phyloP scores from a whole-genome alignment of 2,329 filamentous ascomycete genomes.

The Aspergillus sp. region DNA sequence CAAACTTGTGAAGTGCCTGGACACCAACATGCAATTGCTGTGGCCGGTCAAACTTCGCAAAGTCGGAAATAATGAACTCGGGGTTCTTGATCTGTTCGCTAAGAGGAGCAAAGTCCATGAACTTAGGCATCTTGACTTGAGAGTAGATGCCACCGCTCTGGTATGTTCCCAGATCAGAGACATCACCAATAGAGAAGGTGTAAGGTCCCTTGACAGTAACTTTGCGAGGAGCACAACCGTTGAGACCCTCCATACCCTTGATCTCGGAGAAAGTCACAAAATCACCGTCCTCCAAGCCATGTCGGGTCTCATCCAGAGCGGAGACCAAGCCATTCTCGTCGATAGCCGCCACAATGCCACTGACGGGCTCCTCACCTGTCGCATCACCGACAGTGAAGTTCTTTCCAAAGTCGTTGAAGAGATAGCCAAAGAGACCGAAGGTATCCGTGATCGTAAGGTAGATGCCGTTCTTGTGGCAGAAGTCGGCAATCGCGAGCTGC shows the following conservation, averaged over 20 bases:
- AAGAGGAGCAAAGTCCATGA: constrained; percentile 83
- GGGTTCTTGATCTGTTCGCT: constrained; percentile 78
- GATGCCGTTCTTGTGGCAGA: constrained; percentile 91
- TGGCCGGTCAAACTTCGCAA: constrained; percentile 95
- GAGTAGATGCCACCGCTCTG: constrained; percentile 84
- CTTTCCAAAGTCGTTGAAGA: constrained; percentile 97
- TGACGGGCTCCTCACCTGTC: constrained; percentile 84
- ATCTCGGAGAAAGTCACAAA: constrained; percentile 93
- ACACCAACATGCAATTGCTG: constrained; percentile 89
- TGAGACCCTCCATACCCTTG: constrained; percentile 86
- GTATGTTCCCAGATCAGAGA: constrained; percentile 83
- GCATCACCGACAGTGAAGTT: constrained; percentile 89
- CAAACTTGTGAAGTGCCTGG: constrained; percentile 87
- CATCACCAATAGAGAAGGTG: constrained; percentile 94
- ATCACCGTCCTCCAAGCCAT: constrained; percentile 94
- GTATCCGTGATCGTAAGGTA: constrained; percentile 86
- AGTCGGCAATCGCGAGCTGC: constrained; percentile 84
- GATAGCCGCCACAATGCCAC: constrained; percentile 86
- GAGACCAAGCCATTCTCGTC: constrained; percentile 89
- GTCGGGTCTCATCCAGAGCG: constrained; percentile 88
- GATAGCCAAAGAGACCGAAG: constrained; percentile 88
- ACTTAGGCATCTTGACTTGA: constrained; percentile 98
- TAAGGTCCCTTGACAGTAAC: constrained; percentile 94
- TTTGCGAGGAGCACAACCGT: constrained; percentile 80
- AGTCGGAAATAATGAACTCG: constrained; percentile 89